Percentiles rank a stretch among this genome's conserved stretches.
Evolutionary conservation across 805 yeast genomes (phyloP).

Genomic region (Blastobotrys parvus): DNA sequence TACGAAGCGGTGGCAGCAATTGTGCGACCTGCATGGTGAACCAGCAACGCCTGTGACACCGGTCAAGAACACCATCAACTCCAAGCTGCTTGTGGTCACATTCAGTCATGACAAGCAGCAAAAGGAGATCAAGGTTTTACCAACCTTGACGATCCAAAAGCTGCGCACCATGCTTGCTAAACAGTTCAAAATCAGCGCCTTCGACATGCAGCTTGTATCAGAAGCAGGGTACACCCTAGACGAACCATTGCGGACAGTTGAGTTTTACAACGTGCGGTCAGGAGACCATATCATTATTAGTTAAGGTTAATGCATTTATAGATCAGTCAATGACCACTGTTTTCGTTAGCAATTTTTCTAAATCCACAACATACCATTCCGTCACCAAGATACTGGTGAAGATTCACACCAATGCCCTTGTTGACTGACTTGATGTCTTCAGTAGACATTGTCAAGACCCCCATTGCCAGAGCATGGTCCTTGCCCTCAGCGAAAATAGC

Average conservation of each 20-base stretch:
- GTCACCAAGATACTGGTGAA: slow-evolving; percentile 79
- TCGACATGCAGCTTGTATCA: neutral
- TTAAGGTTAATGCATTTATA: neutral
- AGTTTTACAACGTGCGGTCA: neutral
- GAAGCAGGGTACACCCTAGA: neutral
- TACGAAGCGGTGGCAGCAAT: slow-evolving; percentile 34
- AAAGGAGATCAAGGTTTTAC: slow-evolving; percentile 18
- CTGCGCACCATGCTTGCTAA: slow-evolving; percentile 27
- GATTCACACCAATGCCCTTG: slow-evolving; percentile 85
- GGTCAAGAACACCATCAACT: slow-evolving; percentile 8
- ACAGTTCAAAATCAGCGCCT: slow-evolving; percentile 7
- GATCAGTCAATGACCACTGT: slow-evolving; percentile 4
- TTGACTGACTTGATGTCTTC: slow-evolving; percentile 76
- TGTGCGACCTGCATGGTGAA: slow-evolving; percentile 32
- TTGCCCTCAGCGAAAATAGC: slow-evolving; percentile 88
- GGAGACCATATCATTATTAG: neutral
- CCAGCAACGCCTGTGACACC: slow-evolving; percentile 9
- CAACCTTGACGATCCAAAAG: slow-evolving; percentile 30
- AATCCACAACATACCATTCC: too few relatives aligned
- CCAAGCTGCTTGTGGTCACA: slow-evolving; percentile 15
- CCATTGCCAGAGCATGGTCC: slow-evolving; percentile 82
- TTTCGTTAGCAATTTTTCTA: too few relatives aligned
- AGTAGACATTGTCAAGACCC: slow-evolving; percentile 79
- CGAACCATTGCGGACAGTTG: neutral
- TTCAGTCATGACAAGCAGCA: slow-evolving; percentile 10